phyloP scores from a whole-genome alignment of 208 protist species.

The Leishmania braziliensis region DNA sequence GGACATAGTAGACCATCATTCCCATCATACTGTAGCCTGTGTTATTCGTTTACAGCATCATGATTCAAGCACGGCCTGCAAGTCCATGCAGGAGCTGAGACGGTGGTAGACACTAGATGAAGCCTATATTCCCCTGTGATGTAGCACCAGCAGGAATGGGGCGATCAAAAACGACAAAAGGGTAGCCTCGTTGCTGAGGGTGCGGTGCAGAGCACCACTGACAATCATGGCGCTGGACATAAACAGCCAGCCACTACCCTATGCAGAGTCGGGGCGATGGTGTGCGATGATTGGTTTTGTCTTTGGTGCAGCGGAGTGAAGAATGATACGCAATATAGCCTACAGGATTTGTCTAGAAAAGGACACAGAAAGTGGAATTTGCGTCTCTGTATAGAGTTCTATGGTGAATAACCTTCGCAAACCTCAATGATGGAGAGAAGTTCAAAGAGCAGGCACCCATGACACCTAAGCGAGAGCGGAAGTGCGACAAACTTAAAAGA shows the following conservation, averaged over 20 bases:
- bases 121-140: conserved; percentile 23
- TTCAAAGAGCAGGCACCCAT: not conserved
- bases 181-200: conserved; percentile 23
- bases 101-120: conserved; percentile 28
- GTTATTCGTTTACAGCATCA: conserved; percentile 19
- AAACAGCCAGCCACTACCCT: not conserved
- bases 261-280: not conserved
- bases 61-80: conserved; percentile 5
- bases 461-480: not conserved
- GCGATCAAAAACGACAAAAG: conserved; percentile 24
- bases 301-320: not conserved
- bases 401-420: not conserved
- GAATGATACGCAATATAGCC: not conserved
- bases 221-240: conserved; percentile 24
- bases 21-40: conserved; percentile 12
- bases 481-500: not conserved
- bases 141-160: conserved; percentile 25
- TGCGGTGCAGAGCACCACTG: conserved; percentile 26
- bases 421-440: not conserved
- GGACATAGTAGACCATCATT: conserved; percentile 19
- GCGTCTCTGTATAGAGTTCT: not conserved
- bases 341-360: not conserved
- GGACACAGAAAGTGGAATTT: not conserved
- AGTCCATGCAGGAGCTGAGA: conserved; percentile 17
- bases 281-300: not conserved